A percentile compares a stretch with the other conserved stretches of the same genome.
Conservation (phyloP, 768 basidiomycete species). For the Cyathus striatus region DNA sequence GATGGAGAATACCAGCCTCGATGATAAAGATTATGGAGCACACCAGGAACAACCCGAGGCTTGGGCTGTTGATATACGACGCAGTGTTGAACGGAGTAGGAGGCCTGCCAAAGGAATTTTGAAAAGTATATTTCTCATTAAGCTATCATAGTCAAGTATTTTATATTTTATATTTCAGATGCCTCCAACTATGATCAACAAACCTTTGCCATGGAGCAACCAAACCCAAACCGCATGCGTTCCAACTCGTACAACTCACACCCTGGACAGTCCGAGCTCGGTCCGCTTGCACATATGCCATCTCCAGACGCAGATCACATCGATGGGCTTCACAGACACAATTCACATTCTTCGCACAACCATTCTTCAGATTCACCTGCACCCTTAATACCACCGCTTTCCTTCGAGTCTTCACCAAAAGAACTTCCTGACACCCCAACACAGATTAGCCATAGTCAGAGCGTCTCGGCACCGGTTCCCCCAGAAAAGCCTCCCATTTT, state of each 20-base stretch:
- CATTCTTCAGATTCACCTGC: slow-evolving; percentile 34
- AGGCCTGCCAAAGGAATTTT: slow-evolving; percentile 80
- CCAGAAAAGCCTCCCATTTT: slow-evolving; percentile 57
- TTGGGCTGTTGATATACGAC: slow-evolving; percentile 72
- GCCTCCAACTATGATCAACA: slow-evolving; percentile 68
- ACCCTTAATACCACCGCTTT: slow-evolving; percentile 59
- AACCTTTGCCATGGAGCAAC: slow-evolving; percentile 40
- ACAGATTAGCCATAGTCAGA: slow-evolving; percentile 20
- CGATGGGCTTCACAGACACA: slow-evolving; percentile 77
- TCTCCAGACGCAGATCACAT: slow-evolving; percentile 83
- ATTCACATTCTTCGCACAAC: slow-evolving; percentile 43
- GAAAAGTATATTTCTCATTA: slow-evolving; percentile 57
- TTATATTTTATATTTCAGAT: slow-evolving; percentile 33
- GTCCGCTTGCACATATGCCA: slow-evolving; percentile 79
- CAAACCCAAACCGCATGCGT: slow-evolving; percentile 50
- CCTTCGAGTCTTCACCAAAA: slow-evolving; percentile 46
- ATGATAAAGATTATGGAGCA: slow-evolving; percentile 26
- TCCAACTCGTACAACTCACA: slow-evolving; percentile 80
- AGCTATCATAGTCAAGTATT: not conserved
- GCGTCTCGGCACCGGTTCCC: slow-evolving; percentile 25
- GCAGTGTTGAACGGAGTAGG: slow-evolving; percentile 63
- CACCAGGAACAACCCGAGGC: slow-evolving; percentile 62
- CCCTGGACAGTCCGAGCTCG: slow-evolving; percentile 48
- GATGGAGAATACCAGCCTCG: slow-evolving; percentile 43
- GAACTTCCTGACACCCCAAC: slow-evolving; percentile 30